A percentile compares a stretch with the other conserved stretches of the same genome.
Evolutionary conservation across 202 grass and related monocot species (phyloP).

Genomic region (Brachypodium distachyon): DNA sequence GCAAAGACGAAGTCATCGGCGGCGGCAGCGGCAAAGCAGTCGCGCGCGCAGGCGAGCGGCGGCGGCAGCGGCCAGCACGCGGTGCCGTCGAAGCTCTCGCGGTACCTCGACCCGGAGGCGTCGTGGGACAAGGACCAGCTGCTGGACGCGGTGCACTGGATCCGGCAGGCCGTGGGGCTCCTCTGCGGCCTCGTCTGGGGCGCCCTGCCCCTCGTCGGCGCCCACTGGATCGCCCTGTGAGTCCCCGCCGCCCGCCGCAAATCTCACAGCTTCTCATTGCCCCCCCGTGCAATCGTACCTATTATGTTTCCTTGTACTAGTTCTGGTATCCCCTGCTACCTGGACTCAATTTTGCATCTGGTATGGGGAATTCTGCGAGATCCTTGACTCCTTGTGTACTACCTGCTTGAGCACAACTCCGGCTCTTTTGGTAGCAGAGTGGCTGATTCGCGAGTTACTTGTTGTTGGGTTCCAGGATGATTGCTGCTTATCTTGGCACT

Average conservation of each 20-base stretch:
- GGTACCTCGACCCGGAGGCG: conserved; percentile 80
- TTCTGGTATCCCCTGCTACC: too few relatives aligned
- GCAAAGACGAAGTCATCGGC: conserved; percentile 42
- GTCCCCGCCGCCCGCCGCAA: not conserved
- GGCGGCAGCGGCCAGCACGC: conserved; percentile 24
- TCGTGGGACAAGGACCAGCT: conserved; percentile 92
- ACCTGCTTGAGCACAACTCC: not conserved
- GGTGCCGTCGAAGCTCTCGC: conserved; percentile 59
- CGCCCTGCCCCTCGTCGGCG: conserved; percentile 72
- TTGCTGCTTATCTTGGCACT: too few relatives aligned
- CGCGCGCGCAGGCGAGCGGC: conserved; percentile 10
- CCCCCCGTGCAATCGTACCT: too few relatives aligned
- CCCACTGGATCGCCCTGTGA: conserved; percentile 85
- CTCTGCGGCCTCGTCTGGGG: conserved; percentile 83
- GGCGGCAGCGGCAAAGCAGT: conserved; percentile 29
- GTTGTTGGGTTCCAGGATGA: too few relatives aligned
- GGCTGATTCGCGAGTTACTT: too few relatives aligned
- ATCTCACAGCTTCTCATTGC: too few relatives aligned
- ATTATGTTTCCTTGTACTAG: too few relatives aligned
- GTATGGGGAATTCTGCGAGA: not conserved
- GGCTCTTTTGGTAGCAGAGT: not conserved
- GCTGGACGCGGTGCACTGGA: conserved; percentile 90
- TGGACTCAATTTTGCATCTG: too few relatives aligned
- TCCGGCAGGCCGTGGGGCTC: conserved; percentile 77
- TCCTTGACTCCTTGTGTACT: not conserved